These are phyloP conservation scores for Tetrapisispora phaffii DNA, from an alignment of 805 yeast genomes.

Conservation along the genomic window DNA sequence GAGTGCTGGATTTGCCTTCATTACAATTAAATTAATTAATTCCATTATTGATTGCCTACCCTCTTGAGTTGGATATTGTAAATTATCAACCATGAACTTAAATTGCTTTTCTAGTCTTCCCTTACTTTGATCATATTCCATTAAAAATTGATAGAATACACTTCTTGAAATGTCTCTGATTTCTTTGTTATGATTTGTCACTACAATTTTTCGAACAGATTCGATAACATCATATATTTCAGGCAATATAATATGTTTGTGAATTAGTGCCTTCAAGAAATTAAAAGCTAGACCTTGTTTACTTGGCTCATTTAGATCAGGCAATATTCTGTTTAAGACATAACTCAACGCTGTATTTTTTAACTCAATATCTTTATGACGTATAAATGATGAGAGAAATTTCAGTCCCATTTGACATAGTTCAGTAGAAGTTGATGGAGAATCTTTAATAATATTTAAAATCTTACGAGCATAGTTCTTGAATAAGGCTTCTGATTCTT, in stretches of 20 bases:
- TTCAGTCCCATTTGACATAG: conserved; percentile 71
- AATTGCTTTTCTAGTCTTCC: conserved; percentile 77
- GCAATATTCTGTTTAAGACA: conserved; percentile 59
- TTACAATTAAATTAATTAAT: conserved; percentile 58
- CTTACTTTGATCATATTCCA: conserved; percentile 91
- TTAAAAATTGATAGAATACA: conserved; percentile 71
- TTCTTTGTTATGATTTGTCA: conserved; percentile 75
- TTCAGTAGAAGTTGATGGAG: conserved; percentile 69
- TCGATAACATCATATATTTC: conserved; percentile 89
- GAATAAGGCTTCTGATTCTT: conserved; percentile 38
- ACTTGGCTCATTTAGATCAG: conserved; percentile 84
- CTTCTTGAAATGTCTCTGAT: conserved; percentile 79
- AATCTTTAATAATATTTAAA: conserved; percentile 55
- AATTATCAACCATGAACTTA: conserved; percentile 66
- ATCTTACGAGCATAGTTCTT: conserved; percentile 52
- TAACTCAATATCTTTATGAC: conserved; percentile 57
- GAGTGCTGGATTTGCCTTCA: conserved; percentile 52
- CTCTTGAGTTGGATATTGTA: conserved; percentile 71
- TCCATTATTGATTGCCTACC: conserved; percentile 92
- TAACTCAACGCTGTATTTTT: conserved; percentile 67
- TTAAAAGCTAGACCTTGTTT: conserved; percentile 82
- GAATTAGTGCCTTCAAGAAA: conserved; percentile 67
- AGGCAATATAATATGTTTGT: conserved; percentile 66
- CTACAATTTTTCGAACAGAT: conserved; percentile 70
- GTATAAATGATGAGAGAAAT: conserved; percentile 60